Conservation (phyloP, 495 filamentous ascomycete species). For the Sordaria brevicollis region DNA sequence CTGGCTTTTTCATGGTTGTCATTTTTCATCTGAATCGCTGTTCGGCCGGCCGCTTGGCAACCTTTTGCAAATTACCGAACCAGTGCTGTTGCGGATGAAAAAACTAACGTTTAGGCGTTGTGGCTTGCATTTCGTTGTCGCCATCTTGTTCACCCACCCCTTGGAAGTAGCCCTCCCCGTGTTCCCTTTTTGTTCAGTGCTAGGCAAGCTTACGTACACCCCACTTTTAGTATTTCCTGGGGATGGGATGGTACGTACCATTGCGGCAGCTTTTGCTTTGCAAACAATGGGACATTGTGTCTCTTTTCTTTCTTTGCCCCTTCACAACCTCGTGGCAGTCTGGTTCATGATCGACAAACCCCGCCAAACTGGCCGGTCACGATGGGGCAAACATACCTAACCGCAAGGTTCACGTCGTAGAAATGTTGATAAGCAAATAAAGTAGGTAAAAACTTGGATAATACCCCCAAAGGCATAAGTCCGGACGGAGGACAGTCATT, state of each 20-base stretch:
- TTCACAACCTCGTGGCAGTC: background rate
- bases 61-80: constrained; percentile 19
- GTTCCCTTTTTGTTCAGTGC: background rate
- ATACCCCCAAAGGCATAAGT: too few species aligned
- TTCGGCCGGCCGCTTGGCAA: constrained; percentile 19
- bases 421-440: background rate
- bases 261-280: background rate
- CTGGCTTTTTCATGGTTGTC: background rate
- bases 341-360: background rate
- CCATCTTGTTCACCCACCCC: background rate
- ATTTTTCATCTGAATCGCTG: constrained; percentile 2
- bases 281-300: background rate
- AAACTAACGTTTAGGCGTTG: background rate
- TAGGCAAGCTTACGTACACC: background rate
- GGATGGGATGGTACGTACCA: background rate
- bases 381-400: background rate
- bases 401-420: background rate
- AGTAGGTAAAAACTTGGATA: too few species aligned
- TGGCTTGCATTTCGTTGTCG: background rate
- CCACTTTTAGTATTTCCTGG: background rate
- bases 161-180: background rate
- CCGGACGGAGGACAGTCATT: background rate
- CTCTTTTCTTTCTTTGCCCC: background rate
- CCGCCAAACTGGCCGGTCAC: background rate
- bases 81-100: background rate